Percentiles rank a stretch among this genome's conserved stretches.
Evolutionary conservation across 2,329 filamentous ascomycete genomes (phyloP).

Genomic region (Talaromyces amestolkiae): DNA sequence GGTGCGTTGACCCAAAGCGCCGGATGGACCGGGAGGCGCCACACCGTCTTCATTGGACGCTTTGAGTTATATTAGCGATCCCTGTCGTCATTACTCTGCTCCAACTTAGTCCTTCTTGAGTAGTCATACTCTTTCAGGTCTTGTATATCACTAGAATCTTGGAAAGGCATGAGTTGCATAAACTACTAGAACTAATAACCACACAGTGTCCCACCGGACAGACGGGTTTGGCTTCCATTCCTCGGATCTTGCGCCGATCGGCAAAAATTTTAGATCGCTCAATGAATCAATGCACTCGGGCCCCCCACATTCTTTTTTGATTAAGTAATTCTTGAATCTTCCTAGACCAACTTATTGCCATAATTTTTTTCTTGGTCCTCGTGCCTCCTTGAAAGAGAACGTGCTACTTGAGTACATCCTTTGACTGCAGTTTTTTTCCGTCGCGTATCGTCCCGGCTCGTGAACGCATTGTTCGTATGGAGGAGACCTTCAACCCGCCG

Average conservation of each 20-base stretch:
- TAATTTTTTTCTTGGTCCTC: neutral
- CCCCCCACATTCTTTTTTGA: conserved; percentile 9
- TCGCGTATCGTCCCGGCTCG: neutral
- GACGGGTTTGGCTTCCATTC: neutral
- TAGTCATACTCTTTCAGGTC: neutral
- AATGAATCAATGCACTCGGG: neutral
- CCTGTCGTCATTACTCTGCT: conserved; percentile 6
- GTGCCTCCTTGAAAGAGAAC: neutral
- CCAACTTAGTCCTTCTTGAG: no score
- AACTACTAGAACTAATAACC: no score
- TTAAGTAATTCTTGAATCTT: neutral
- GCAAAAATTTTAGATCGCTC: conserved; percentile 6
- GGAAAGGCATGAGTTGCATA: neutral
- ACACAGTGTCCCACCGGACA: neutral
- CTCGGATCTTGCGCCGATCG: conserved; percentile 8
- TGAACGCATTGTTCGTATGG: neutral
- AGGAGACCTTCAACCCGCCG: neutral
- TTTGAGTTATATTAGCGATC: neutral
- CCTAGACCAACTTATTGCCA: neutral
- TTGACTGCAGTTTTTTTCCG: neutral
- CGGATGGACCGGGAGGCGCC: neutral
- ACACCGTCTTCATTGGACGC: conserved; percentile 3
- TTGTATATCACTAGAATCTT: neutral
- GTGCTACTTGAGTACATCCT: neutral
- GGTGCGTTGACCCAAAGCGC: neutral